Evolutionary conservation across 2,329 filamentous ascomycete species (phyloP), one percentile per base, ranked within the genome.

Genomic region (Elsinoe batatas): DNA sequence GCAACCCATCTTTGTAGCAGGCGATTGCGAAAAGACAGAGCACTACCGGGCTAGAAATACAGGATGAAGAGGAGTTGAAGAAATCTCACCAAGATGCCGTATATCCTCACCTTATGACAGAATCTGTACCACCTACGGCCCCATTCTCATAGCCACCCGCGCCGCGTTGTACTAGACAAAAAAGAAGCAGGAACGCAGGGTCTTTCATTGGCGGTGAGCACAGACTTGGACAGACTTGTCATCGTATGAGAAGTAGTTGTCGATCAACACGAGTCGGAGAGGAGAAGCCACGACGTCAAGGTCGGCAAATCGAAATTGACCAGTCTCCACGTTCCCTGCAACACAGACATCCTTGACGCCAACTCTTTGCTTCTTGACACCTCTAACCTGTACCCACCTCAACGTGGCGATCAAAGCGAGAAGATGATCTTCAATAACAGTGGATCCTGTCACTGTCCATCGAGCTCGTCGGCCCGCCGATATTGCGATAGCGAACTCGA

Each of bases 171-270:
- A 6, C 32, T 38, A 37, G 47, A 51, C 18, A 38, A 33, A 49
- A 33, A 26, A 49, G 44, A 49, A 49, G 47, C 47, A 51, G 47
- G 32, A 51, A 51, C 47, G 11, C 26, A 37, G 47, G 47, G 47
- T 51, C 47, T 51, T 38, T 38, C 47, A 51, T 51, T 51, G 47
- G 47, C 17, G 47, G 18, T 35, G 15, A 15, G 33, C 33, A 38
- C 47, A 51, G 47, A 51, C 47, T 51, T 20, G 47, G 47, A 51
- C 47, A 20, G 26, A 50, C 8, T 37, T 35, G 26, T 35, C 46
- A 50, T 50, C 20, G 46, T 12, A 35, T n/a, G 26, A 20, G 18
- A 36, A 20, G 26, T 51, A 20, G 47, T 26, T 51, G 47, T 51
- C 47, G 47, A 51, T 51, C 47, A 51, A n/a, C 18, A 35, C 47